These are phyloP conservation scores for Fonsecaea multimorphosa DNA, from an alignment of 2,329 filamentous ascomycete species.

Conservation along the genomic window DNA sequence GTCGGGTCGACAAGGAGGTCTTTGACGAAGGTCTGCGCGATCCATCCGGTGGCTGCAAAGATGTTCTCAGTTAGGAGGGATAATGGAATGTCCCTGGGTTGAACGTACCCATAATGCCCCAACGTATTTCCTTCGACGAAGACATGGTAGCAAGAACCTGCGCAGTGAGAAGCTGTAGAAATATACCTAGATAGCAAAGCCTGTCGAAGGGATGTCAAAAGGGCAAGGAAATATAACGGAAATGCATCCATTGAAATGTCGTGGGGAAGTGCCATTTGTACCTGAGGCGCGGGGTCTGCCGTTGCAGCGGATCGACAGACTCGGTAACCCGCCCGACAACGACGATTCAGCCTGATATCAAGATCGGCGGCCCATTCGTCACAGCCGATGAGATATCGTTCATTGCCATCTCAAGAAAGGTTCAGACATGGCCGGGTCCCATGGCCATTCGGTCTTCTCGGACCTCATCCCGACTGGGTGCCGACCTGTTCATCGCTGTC, in stretches of 20 bases:
- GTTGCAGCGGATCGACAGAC: slow-evolving; percentile 6
- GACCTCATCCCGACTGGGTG: slow-evolving; percentile 5
- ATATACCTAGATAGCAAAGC: not conserved
- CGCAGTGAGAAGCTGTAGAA: not conserved
- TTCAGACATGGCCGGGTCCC: not conserved
- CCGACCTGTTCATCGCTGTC: not conserved
- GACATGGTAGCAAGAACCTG: slow-evolving; percentile 21
- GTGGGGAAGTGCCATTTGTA: slow-evolving; percentile 9
- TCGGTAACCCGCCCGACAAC: slow-evolving; percentile 19
- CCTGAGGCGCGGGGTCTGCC: not conserved
- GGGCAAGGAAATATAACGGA: not conserved
- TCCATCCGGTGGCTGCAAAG: slow-evolving; percentile 51
- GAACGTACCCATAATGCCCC: slow-evolving; percentile 38
- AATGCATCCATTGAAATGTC: not conserved
- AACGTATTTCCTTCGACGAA: slow-evolving; percentile 31
- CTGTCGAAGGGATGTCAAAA: not conserved
- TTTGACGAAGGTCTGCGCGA: slow-evolving; percentile 67
- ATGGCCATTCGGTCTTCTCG: not conserved
- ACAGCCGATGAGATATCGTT: not conserved
- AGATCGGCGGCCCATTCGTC: not conserved
- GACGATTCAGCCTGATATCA: slow-evolving; percentile 32
- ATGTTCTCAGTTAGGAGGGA: not conserved
- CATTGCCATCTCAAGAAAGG: not conserved
- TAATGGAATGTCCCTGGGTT: not conserved
- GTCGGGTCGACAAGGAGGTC: slow-evolving; percentile 78